Evolutionary conservation across 192 early-diverging fungal genomes (phyloP).

Genomic region (Gigaspora rosea): DNA sequence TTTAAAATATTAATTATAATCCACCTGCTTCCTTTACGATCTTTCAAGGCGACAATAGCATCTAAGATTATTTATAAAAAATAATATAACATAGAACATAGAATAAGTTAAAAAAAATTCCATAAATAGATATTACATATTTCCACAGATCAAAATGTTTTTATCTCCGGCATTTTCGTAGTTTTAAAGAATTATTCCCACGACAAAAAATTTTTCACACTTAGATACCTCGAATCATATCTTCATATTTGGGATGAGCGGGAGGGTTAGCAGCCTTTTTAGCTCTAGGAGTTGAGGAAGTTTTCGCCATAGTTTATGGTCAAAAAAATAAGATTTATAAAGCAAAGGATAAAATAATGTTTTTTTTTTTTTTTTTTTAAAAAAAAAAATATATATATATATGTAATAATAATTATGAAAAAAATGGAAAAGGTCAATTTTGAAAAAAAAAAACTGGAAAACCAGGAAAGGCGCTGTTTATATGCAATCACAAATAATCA

Average conservation of each 20-base stretch:
- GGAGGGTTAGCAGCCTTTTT: conserved; percentile 8
- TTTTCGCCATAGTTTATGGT: conserved; percentile 19
- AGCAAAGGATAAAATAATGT: too few relatives aligned
- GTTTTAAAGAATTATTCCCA: not conserved
- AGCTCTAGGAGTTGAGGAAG: not conserved
- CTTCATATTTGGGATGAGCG: conserved; percentile 28
- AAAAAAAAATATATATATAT: not conserved
- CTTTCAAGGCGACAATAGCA: conserved; percentile 30
- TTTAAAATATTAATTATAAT: not conserved
- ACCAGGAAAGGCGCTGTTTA: not conserved
- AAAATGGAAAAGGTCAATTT: not conserved
- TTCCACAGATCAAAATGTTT: not conserved
- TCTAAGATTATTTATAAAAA: not conserved
- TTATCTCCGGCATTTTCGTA: not conserved
- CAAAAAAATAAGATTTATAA: not conserved
- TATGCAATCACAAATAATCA: not conserved
- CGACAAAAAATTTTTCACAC: not conserved
- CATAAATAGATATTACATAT: not conserved
- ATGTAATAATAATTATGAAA: not conserved
- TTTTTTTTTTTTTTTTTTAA: not conserved
- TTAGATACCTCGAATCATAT: conserved; percentile 28
- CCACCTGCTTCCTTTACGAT: conserved; percentile 33
- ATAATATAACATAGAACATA: not conserved
- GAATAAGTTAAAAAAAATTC: not conserved
- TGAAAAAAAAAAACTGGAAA: not conserved